Percentiles rank a stretch among this genome's conserved stretches.
phyloP scores from a whole-genome alignment of 2,329 filamentous ascomycete species.

The Mariannaea elegans region DNA sequence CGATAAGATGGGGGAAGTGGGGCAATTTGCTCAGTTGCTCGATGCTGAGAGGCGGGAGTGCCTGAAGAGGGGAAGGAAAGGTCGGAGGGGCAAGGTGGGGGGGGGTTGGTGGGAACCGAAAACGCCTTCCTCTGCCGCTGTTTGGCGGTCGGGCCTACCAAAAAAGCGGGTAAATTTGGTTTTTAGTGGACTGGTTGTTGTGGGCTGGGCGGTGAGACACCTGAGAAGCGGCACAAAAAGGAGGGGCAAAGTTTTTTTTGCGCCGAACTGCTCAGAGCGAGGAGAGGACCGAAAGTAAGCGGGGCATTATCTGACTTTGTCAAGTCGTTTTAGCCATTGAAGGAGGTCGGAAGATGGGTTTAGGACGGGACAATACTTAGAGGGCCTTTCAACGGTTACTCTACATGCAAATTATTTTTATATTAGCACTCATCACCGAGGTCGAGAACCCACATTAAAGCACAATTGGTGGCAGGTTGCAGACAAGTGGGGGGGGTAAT shows the following conservation, averaged over 20 bases:
- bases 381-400: not conserved
- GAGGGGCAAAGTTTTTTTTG: slow-evolving; percentile 42
- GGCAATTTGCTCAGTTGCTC: slow-evolving; percentile 21
- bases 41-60: slow-evolving; percentile 7
- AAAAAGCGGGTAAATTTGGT: slow-evolving; percentile 20
- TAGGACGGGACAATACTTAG: no score
- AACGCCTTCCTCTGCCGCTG: slow-evolving; percentile 6
- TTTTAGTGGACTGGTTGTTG: slow-evolving; percentile 7
- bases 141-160: slow-evolving; percentile 22
- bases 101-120: slow-evolving; percentile 21
- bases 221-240: slow-evolving; percentile 32
- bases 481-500: not conserved
- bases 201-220: slow-evolving; percentile 38
- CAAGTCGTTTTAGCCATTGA: not conserved
- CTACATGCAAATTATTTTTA: no score
- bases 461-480: not conserved
- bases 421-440: no score
- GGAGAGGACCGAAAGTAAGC: no score
- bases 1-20: slow-evolving; percentile 38
- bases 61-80: slow-evolving; percentile 30
- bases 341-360: not conserved
- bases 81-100: slow-evolving; percentile 20
- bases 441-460: no score
- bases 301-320: no score
- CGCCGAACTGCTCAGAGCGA: no score